Conservation (phyloP, 2,329 filamentous ascomycete genomes). For the Coleophoma cylindrospora region DNA sequence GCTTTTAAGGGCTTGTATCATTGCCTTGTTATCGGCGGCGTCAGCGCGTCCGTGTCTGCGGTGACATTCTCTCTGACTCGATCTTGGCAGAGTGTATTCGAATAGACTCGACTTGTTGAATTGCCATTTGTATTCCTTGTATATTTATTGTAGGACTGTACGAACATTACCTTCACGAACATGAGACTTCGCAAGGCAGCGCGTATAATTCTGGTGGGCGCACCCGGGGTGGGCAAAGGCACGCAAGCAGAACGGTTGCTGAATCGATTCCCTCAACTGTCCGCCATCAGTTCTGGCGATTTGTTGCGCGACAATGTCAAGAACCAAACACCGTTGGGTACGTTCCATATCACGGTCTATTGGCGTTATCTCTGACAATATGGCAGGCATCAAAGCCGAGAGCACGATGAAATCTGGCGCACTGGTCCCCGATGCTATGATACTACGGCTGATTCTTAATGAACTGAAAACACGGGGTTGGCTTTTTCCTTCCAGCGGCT, state of each 20-base stretch:
- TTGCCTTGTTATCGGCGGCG: constrained; percentile 6
- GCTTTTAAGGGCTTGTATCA: not conserved
- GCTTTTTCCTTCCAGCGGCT: constrained; percentile 50
- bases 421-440: constrained; percentile 88
- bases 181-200: constrained; percentile 76
- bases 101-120: too few species aligned
- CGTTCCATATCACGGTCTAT: not conserved
- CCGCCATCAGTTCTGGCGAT: constrained; percentile 91
- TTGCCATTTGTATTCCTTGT: too few species aligned
- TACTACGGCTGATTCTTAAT: constrained; percentile 86
- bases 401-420: constrained; percentile 80
- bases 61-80: not conserved
- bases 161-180: constrained; percentile 12
- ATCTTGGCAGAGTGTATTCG: not conserved
- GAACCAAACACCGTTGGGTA: constrained; percentile 79
- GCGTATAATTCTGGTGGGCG: constrained; percentile 89
- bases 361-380: not conserved
- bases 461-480: constrained; percentile 83
- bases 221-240: constrained; percentile 88
- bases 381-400: constrained; percentile 81
- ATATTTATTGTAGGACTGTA: too few species aligned
- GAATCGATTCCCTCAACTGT: constrained; percentile 79
- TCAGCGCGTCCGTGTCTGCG: constrained; percentile 5
- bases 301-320: constrained; percentile 90
- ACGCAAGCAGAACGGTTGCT: constrained; percentile 91